These are phyloP conservation scores for Carpinus viminea DNA, from an alignment of 306 rosid species.

Conservation along the genomic window DNA sequence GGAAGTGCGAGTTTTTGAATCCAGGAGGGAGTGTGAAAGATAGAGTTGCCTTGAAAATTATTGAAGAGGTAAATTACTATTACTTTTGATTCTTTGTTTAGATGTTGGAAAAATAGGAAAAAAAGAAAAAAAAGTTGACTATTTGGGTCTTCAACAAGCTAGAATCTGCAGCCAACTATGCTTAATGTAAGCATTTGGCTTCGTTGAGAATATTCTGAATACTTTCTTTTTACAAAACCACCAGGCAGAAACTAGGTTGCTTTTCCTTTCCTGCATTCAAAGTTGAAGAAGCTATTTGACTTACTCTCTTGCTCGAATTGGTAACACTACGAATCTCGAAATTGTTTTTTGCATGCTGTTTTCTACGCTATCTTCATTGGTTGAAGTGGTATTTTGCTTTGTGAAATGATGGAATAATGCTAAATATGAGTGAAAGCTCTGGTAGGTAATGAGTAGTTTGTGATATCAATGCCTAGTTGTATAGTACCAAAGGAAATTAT, in stretches of 20 bases:
- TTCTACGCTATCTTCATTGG: not conserved
- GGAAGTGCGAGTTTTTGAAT: conserved; percentile 92
- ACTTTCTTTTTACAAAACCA: not conserved
- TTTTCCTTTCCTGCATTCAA: not conserved
- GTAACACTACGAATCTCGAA: not conserved
- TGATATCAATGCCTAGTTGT: not conserved
- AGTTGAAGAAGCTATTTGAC: not conserved
- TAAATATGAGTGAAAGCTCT: not conserved
- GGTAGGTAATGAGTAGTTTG: not conserved
- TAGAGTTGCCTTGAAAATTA: conserved; percentile 82
- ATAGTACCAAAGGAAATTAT: not conserved
- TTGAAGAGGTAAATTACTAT: conserved; percentile 63
- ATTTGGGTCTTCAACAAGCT: not conserved
- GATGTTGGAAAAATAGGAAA: not conserved
- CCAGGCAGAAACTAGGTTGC: not conserved
- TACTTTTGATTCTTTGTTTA: not conserved
- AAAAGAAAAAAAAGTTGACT: not conserved
- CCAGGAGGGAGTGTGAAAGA: conserved; percentile 98
- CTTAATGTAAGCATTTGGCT: not conserved
- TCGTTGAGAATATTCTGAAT: not conserved
- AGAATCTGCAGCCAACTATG: not conserved
- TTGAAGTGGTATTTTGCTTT: not conserved
- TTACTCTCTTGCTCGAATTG: not conserved
- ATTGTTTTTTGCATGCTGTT: not conserved
- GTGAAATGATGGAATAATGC: not conserved